Conservation (phyloP, 2,329 filamentous ascomycete genomes). For the Colletotrichum lindemuthianum region DNA sequence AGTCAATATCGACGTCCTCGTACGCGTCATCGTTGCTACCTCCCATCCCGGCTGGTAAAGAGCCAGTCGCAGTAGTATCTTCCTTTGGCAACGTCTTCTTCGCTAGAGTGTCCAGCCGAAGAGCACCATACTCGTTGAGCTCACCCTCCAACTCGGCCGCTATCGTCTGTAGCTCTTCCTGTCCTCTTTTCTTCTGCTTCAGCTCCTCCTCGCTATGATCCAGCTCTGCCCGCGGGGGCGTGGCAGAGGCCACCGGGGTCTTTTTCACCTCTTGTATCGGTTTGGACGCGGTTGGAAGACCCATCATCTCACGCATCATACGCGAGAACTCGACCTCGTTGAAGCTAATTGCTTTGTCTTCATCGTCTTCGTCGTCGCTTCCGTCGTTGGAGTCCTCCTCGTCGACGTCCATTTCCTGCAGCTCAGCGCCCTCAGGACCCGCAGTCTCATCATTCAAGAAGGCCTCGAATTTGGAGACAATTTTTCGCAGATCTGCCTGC, state of each 20-base stretch:
- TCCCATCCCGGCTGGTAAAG: background rate
- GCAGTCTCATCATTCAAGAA: conserved; percentile 90
- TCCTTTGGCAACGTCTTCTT: conserved; percentile 43
- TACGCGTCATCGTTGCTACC: conserved; percentile 56
- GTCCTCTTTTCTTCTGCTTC: conserved; percentile 40
- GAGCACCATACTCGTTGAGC: conserved; percentile 73
- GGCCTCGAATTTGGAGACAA: conserved; percentile 91
- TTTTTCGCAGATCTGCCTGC: conserved; percentile 84
- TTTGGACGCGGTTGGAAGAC: conserved; percentile 55
- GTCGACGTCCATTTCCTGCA: conserved; percentile 75
- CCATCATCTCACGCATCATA: conserved; percentile 96
- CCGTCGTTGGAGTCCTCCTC: conserved; percentile 61
- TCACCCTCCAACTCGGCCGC: conserved; percentile 78
- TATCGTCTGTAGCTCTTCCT: conserved; percentile 70
- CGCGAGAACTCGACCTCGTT: conserved; percentile 85
- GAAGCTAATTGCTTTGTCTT: conserved; percentile 81
- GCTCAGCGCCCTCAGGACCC: conserved; percentile 80
- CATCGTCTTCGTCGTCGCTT: conserved; percentile 63
- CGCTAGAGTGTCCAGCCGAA: conserved; percentile 60
- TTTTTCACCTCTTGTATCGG: too few species aligned
- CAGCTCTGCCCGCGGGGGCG: background rate
- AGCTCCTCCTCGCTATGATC: conserved; percentile 39
- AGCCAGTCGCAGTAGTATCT: background rate
- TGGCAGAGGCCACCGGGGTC: background rate
- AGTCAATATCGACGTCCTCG: conserved; percentile 79